Percentiles rank a stretch among this genome's conserved stretches.
Conservation (phyloP, 176 grass and related monocot genomes). For the Tuctoria greenei region DNA sequence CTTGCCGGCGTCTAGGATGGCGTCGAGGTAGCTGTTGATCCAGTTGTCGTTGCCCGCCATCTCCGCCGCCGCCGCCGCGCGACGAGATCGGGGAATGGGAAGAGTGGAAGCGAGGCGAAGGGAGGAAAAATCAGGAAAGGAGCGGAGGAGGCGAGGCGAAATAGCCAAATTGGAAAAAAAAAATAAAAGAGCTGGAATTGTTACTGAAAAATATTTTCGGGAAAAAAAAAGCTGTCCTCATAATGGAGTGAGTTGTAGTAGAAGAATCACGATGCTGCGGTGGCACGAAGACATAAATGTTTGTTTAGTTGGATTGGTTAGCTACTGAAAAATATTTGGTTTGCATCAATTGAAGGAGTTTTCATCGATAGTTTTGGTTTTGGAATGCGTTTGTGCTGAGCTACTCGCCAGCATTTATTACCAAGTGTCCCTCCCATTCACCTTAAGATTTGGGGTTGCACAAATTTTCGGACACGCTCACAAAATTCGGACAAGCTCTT, state of each 20-base stretch:
- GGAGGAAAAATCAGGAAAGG: background rate
- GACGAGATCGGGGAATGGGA: conserved; percentile 35
- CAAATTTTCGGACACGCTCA: background rate
- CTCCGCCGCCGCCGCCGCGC: conserved; percentile 13
- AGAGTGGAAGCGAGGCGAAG: conserved; percentile 29
- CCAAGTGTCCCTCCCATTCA: background rate
- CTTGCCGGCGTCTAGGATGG: conserved; percentile 68
- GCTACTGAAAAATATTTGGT: background rate
- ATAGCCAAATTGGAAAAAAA: conserved; percentile 32
- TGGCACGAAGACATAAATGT: background rate
- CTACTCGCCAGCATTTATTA: background rate
- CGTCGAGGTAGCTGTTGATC: conserved; percentile 79
- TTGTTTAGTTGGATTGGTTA: background rate
- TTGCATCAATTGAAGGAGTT: background rate
- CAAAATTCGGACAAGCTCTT: background rate
- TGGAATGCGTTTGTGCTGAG: background rate
- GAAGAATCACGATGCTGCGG: background rate
- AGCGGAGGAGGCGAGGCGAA: conserved; percentile 30
- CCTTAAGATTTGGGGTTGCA: background rate
- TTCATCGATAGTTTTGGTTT: background rate
- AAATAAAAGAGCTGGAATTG: background rate
- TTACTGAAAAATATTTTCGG: background rate
- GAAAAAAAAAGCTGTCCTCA: conserved; percentile 8
- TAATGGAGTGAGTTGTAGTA: conserved; percentile 17
- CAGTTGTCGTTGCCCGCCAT: conserved; percentile 80